A percentile compares a stretch with the other conserved stretches of the same genome.
Evolutionary conservation across 441 rosid species (phyloP).

Genomic region (Populus trichocarpa): DNA sequence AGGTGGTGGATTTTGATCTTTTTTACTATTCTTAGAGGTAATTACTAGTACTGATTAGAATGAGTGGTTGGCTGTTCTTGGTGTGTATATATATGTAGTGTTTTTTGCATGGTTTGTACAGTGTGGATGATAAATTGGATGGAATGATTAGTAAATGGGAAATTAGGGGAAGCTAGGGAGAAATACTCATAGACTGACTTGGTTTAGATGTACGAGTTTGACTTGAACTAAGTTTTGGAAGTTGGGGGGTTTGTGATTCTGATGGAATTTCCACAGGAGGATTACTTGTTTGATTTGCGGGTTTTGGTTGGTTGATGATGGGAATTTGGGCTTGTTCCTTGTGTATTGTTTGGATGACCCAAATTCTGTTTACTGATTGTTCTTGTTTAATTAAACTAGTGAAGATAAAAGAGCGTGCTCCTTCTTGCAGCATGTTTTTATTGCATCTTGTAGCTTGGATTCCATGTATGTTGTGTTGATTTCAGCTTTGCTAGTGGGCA

Average conservation of each 20-base stretch:
- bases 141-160: slow-evolving; percentile 18
- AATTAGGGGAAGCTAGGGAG: slow-evolving; percentile 26
- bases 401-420: slow-evolving; percentile 16
- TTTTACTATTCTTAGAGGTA: slow-evolving; percentile 13
- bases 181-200: slow-evolving; percentile 25
- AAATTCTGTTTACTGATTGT: slow-evolving; percentile 20
- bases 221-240: slow-evolving; percentile 19
- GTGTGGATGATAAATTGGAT: slow-evolving; percentile 32
- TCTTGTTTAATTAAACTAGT: slow-evolving; percentile 14
- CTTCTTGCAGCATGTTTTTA: slow-evolving; percentile 1
- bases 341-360: slow-evolving; percentile 34
- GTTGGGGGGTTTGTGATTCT: slow-evolving; percentile 8
- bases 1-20: background rate
- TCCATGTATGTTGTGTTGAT: background rate
- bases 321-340: slow-evolving; percentile 24
- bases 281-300: slow-evolving; percentile 20
- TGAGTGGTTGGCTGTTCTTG: slow-evolving; percentile 9
- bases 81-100: slow-evolving; percentile 40
- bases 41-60: slow-evolving; percentile 5
- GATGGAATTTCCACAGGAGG: slow-evolving; percentile 16
- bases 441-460: slow-evolving; percentile 4
- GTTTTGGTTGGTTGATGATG: slow-evolving; percentile 20
- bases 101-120: slow-evolving; percentile 47
- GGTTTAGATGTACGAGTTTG: slow-evolving; percentile 25
- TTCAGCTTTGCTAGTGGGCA: background rate